Conservation (phyloP, 495 filamentous ascomycete species). For the Beverwykella pulmonaria region DNA sequence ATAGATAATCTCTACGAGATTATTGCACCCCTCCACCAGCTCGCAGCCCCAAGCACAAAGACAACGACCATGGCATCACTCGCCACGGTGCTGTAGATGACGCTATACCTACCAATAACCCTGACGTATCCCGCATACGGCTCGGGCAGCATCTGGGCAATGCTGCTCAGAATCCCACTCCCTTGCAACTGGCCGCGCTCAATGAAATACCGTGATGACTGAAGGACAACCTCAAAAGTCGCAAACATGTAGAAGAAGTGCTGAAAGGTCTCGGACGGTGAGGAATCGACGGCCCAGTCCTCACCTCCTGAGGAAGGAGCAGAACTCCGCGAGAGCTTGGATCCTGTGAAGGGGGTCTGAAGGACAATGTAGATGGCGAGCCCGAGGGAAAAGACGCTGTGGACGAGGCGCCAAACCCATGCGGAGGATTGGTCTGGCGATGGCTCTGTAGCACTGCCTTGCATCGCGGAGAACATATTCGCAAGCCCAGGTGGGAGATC, state of each 20-base stretch:
- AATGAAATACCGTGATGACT: constrained; percentile 66
- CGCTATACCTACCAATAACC: constrained; percentile 66
- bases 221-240: constrained; percentile 74
- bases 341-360: constrained; percentile 64
- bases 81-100: constrained; percentile 65
- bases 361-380: constrained; percentile 73
- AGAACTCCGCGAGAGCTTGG: constrained; percentile 23
- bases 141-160: constrained; percentile 62
- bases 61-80: constrained; percentile 69
- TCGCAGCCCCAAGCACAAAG: constrained; percentile 73
- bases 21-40: constrained; percentile 60
- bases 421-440: constrained; percentile 51
- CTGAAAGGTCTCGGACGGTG: constrained; percentile 33
- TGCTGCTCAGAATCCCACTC: constrained; percentile 57
- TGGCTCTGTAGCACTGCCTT: constrained; percentile 41
- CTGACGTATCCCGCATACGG: constrained; percentile 59
- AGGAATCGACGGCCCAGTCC: constrained; percentile 29
- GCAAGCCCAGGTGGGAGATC: constrained; percentile 54
- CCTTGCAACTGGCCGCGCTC: constrained; percentile 55
- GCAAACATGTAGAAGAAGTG: constrained; percentile 74
- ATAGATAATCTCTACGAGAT: not conserved
- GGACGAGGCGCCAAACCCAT: constrained; percentile 74
- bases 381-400: constrained; percentile 70
- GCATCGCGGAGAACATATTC: constrained; percentile 42
- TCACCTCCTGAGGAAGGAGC: constrained; percentile 49